Conservation (phyloP, 495 filamentous ascomycete genomes). For the Collariella sp. region DNA sequence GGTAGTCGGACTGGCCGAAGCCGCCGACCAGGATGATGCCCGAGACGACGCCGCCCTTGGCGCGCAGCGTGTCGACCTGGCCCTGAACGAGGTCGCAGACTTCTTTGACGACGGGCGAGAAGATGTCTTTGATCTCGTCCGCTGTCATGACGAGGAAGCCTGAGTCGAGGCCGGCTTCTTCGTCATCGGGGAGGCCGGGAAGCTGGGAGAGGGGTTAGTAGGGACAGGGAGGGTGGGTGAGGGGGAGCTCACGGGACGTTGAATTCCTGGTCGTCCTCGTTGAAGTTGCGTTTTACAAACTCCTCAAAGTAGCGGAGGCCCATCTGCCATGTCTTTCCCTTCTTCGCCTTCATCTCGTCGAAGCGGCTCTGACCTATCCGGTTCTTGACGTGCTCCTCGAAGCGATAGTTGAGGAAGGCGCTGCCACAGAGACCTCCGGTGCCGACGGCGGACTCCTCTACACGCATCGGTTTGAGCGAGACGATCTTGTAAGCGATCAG, state of each 20-base stretch:
- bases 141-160: constrained; percentile 57
- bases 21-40: constrained; percentile 62
- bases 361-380: constrained; percentile 49
- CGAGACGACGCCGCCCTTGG: constrained; percentile 55
- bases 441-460: constrained; percentile 59
- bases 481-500: constrained; percentile 63
- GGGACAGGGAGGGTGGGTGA: not conserved
- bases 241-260: constrained; percentile 49
- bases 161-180: constrained; percentile 51
- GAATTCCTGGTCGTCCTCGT: constrained; percentile 60
- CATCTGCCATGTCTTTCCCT: constrained; percentile 64
- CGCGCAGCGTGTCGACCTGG: constrained; percentile 51
- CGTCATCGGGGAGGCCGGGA: constrained; percentile 62
- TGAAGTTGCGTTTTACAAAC: constrained; percentile 66
- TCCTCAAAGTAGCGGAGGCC: constrained; percentile 57
- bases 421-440: constrained; percentile 59
- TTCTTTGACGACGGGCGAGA: constrained; percentile 57
- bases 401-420: constrained; percentile 61
- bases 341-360: constrained; percentile 52
- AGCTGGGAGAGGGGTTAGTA: constrained; percentile 34
- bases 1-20: constrained; percentile 60
- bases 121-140: constrained; percentile 52
- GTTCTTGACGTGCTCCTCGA: constrained; percentile 57
- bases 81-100: constrained; percentile 53
- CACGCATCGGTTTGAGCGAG: constrained; percentile 46